Percentiles rank a stretch among this genome's conserved stretches.
These are phyloP conservation scores for Thielaviopsis ethacetica DNA, from an alignment of 2,329 filamentous ascomycete genomes.

Conservation along the genomic window DNA sequence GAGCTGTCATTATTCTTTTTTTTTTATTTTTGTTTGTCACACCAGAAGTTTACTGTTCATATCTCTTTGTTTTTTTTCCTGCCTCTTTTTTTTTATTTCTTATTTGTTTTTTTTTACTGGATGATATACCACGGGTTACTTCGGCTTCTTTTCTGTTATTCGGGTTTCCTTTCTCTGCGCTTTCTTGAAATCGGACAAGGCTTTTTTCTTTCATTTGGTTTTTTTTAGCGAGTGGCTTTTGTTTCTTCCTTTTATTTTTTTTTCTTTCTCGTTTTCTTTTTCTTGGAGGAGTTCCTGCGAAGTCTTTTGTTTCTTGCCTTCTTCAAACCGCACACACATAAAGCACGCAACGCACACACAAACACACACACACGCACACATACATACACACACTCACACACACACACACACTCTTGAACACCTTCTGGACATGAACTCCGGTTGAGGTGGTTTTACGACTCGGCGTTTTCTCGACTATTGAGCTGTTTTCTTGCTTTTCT, in stretches of 20 bases:
- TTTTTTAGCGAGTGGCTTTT: constrained; percentile 7
- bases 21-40: not conserved
- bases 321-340: not conserved
- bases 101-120: constrained; percentile 9
- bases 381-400: too few relatives aligned
- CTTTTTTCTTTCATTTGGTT: constrained; percentile 1
- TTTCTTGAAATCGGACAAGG: constrained; percentile 2
- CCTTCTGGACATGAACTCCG: too few relatives aligned
- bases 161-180: not conserved
- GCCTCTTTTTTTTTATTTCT: constrained; percentile 5
- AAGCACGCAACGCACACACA: too few relatives aligned
- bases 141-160: not conserved
- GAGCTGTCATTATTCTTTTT: constrained; percentile 1
- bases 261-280: not conserved
- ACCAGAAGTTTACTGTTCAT: not conserved
- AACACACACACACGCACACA: too few relatives aligned
- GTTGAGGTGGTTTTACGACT: not conserved
- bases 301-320: not conserved
- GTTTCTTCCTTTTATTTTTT: constrained; percentile 2
- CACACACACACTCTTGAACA: too few relatives aligned
- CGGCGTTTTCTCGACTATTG: constrained; percentile 2
- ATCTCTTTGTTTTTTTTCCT: constrained; percentile 4
- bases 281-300: not conserved
- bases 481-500: not conserved
- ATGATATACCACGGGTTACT: too few relatives aligned